phyloP scores from a whole-genome alignment of 1,139 yeast species.

The Ogataea hybrid region DNA sequence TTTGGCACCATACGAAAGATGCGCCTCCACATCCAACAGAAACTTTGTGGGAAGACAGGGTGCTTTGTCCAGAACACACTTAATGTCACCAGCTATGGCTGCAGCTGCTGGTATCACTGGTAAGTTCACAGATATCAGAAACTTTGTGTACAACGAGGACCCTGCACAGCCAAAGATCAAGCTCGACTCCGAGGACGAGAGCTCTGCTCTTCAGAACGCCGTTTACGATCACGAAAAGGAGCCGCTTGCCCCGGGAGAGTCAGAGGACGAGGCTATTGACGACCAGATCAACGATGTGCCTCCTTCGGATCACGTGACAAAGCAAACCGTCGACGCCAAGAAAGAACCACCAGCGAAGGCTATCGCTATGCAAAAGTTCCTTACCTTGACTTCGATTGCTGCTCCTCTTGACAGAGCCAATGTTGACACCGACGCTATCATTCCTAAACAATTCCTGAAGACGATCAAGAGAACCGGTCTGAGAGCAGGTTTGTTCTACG shows the following conservation, averaged over 20 bases:
- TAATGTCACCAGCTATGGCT: slow-evolving; percentile 99
- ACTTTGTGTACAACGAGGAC: slow-evolving; percentile 56
- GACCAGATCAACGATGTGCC: slow-evolving; percentile 64
- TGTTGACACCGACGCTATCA: slow-evolving; percentile 97
- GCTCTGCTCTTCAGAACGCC: slow-evolving; percentile 61
- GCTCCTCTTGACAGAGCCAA: slow-evolving; percentile 95
- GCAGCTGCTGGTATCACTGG: slow-evolving; percentile 98
- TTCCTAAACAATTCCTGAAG: slow-evolving; percentile 96
- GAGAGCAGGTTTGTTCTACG: slow-evolving; percentile 84
- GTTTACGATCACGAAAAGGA: slow-evolving; percentile 70
- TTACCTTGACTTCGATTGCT: slow-evolving; percentile 75
- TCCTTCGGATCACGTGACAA: slow-evolving; percentile 35
- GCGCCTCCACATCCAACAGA: slow-evolving; percentile 98
- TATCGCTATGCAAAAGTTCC: slow-evolving; percentile 73
- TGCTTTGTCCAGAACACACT: slow-evolving; percentile 92
- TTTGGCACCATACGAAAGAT: slow-evolving; percentile 89
- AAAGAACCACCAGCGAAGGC: slow-evolving; percentile 32
- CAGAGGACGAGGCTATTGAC: slow-evolving; percentile 35
- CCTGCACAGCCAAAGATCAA: slow-evolving; percentile 60
- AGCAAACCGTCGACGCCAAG: slow-evolving; percentile 36
- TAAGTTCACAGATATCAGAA: slow-evolving; percentile 86
- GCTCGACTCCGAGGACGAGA: slow-evolving; percentile 49
- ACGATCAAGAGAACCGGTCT: slow-evolving; percentile 97
- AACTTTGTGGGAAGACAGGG: slow-evolving; percentile 99
- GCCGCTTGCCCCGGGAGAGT: slow-evolving; percentile 37